These are phyloP conservation scores for Leishmania guyanensis DNA, from an alignment of 208 protist genomes.

Conservation along the genomic window DNA sequence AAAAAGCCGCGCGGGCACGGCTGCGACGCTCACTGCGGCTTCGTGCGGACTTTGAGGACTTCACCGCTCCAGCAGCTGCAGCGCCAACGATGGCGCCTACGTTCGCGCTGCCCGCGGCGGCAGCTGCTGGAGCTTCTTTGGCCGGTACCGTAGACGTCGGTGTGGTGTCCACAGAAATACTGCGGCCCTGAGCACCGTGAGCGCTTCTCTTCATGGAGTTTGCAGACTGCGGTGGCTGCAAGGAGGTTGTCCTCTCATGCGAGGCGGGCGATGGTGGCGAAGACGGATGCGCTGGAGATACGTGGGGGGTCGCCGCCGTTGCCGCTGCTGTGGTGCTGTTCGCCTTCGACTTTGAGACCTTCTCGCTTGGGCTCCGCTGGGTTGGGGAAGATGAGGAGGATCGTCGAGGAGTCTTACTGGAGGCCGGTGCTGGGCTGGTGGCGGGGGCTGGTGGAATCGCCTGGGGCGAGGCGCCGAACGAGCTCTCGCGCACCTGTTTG, in stretches of 20 bases:
- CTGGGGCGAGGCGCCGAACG: conserved; percentile 13
- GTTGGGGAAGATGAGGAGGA: background rate
- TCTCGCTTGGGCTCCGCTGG: conserved; percentile 2
- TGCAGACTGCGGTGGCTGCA: background rate
- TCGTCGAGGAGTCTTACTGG: conserved; percentile 10
- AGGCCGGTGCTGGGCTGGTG: conserved; percentile 15
- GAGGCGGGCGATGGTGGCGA: conserved; percentile 20
- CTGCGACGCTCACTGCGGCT: conserved; percentile 17
- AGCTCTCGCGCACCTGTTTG: background rate
- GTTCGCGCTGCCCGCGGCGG: background rate
- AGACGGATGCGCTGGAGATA: conserved; percentile 16
- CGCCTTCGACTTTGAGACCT: background rate
- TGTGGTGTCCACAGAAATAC: background rate
- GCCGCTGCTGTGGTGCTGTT: background rate
- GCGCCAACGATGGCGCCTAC: background rate
- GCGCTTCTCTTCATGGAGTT: background rate
- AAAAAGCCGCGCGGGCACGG: conserved; percentile 5
- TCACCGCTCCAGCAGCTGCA: background rate
- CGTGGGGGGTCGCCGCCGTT: background rate
- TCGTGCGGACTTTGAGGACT: background rate
- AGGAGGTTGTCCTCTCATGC: background rate
- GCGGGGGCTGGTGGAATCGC: conserved; percentile 12
- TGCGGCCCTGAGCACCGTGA: background rate
- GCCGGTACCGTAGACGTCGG: background rate
- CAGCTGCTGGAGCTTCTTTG: background rate